Evolutionary conservation across 331 rosid genomes (phyloP).

Genomic region (Acacia pycnantha): DNA sequence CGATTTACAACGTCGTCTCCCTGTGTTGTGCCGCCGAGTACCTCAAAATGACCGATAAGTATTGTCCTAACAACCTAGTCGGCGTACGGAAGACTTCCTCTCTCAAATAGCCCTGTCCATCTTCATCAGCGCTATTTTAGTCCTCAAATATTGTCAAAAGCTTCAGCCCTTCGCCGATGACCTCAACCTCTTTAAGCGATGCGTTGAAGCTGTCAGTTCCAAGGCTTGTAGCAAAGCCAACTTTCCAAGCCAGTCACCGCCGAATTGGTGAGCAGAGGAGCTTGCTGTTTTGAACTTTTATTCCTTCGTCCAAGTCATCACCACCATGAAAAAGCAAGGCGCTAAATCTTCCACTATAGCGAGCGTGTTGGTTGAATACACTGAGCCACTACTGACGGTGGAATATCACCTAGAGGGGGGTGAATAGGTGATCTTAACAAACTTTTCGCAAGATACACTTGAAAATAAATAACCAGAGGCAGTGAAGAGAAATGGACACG

Average conservation of each 20-base stretch:
- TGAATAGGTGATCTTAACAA: too few species aligned
- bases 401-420: too few species aligned
- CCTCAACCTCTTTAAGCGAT: conserved; percentile 53
- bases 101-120: conserved; percentile 58
- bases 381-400: conserved; percentile 64
- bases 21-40: conserved; percentile 77
- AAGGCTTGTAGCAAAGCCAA: conserved; percentile 68
- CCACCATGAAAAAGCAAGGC: conserved; percentile 54
- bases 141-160: conserved; percentile 57
- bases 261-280: conserved; percentile 86
- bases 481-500: too few species aligned
- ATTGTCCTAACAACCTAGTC: conserved; percentile 50
- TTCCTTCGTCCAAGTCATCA: conserved; percentile 49
- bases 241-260: conserved; percentile 68
- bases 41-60: conserved; percentile 66
- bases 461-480: too few species aligned
- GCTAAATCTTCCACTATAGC: conserved; percentile 42
- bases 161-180: conserved; percentile 61
- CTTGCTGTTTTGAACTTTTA: conserved; percentile 49
- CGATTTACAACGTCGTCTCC: conserved; percentile 69
- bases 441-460: too few species aligned
- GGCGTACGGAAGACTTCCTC: conserved; percentile 67
- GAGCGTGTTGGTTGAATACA: conserved; percentile 52
- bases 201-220: conserved; percentile 53
- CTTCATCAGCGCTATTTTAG: conserved; percentile 59